These are phyloP conservation scores for Neurospora sp. DNA, from an alignment of 2,329 filamentous ascomycete species.

Conservation along the genomic window DNA sequence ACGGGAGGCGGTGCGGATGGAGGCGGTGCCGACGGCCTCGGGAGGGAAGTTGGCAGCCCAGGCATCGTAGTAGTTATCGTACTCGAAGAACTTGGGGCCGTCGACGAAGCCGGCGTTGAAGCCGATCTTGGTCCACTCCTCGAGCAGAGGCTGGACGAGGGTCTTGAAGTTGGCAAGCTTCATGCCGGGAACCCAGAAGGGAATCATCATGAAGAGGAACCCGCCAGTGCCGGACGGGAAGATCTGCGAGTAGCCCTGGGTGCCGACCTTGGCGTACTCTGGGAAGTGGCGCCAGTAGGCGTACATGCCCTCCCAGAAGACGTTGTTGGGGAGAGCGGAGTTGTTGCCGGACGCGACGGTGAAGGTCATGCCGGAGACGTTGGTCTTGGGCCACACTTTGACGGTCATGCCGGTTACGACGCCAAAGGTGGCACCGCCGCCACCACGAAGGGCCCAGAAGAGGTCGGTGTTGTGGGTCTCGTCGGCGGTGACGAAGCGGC, in stretches of 20 bases:
- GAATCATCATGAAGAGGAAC: constrained; percentile 19
- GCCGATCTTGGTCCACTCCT: constrained; percentile 16
- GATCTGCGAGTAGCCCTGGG: constrained; percentile 24
- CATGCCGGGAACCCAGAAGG: constrained; percentile 19
- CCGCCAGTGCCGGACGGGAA: constrained; percentile 10
- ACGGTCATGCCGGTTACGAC: constrained; percentile 23
- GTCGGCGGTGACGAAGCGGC: constrained; percentile 32
- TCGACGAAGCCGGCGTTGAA: constrained; percentile 10
- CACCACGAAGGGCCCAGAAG: constrained; percentile 40
- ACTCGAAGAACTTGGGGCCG: constrained; percentile 11
- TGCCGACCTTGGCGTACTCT: constrained; percentile 18
- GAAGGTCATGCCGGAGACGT: constrained; percentile 10
- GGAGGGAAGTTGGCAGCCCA: constrained; percentile 23
- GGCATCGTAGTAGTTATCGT: constrained; percentile 15
- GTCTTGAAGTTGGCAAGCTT: constrained; percentile 14
- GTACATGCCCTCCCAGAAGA: constrained; percentile 23
- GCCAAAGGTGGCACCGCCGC: constrained; percentile 30
- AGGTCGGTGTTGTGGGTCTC: constrained; percentile 32
- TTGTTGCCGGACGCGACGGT: constrained; percentile 16
- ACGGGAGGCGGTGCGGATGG: constrained; percentile 15
- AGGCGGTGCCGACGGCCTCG: constrained; percentile 30
- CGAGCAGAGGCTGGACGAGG: constrained; percentile 16
- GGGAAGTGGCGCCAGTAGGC: constrained; percentile 22
- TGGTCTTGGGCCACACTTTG: constrained; percentile 14
- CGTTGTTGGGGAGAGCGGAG: constrained; percentile 35